Evolutionary conservation across 1,284 basidiomycete genomes (phyloP), one percentile per base, ranked within the genome.

Genomic region (Boletus sp.): DNA sequence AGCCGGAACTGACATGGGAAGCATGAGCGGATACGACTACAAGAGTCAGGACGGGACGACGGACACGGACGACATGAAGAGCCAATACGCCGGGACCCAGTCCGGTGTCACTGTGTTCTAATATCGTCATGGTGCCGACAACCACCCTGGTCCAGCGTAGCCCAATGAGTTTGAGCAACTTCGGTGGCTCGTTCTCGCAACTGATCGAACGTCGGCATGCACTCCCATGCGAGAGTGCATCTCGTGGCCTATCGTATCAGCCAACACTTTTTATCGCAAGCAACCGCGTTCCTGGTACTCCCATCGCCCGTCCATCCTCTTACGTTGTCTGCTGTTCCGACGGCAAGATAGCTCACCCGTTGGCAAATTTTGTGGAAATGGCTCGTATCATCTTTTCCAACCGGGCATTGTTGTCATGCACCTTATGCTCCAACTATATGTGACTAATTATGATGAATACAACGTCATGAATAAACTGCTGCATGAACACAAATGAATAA

Each of bases 41-140:
- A 92, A 92, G 83, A 91, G 89, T 67, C 89, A 91, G 71, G 90
- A 92, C 63, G 91, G 89, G 60, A 80, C 81, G 43, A 81, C 77
- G 31, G 90, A 92, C 68, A 68, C 85, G 67, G 90, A 92, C 69
- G 91, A 92, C 70, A 84, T 92, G 81, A 91, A 91, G 77, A 88
- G 85, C 57, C 90, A 92, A 73, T 92, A 92, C 72, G 79, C 88
- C 15, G 88, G 87, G 45, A 91, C 89, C 15, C 90, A 91, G 71
- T 84, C 85, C 48, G 91, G 91, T 51, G 82, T 93, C 60, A 93
- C 91, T 45, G 91, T 91, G 63, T 93, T 89, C 75, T 93, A 76
- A 69, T 20, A 45, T 47, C 54, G 48, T 45, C n/a, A 13, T 43
- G 44, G 39, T 57, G 51, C 47, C 37, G 52, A 61, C 57, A 43